Evolutionary conservation across 1,284 basidiomycete genomes (phyloP).

Genomic region (Marasmius tenuissimus): DNA sequence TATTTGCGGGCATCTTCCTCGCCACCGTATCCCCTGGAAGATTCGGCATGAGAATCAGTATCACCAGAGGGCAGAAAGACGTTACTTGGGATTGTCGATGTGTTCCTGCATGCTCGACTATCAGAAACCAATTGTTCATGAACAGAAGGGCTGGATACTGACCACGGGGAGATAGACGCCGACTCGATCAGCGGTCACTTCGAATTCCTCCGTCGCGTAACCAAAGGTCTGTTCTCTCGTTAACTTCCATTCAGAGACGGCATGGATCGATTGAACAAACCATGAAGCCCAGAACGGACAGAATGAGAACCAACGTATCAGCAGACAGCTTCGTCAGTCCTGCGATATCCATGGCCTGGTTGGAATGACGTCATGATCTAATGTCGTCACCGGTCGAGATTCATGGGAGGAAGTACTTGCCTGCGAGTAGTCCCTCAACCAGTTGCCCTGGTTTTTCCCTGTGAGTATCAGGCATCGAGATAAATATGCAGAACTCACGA

Average conservation of each 20-base stretch:
- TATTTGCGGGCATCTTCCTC: slow-evolving; percentile 70
- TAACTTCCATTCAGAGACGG: too few relatives aligned
- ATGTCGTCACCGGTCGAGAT: background rate
- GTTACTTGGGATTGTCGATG: slow-evolving; percentile 72
- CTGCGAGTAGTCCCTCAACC: slow-evolving; percentile 65
- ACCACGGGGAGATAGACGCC: slow-evolving; percentile 78
- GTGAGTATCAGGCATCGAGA: background rate
- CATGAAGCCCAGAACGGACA: slow-evolving; percentile 72
- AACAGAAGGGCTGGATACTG: slow-evolving; percentile 19
- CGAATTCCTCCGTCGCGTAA: slow-evolving; percentile 74
- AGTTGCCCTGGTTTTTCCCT: slow-evolving; percentile 49
- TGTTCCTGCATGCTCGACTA: slow-evolving; percentile 55
- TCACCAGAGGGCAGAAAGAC: background rate
- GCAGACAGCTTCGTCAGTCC: slow-evolving; percentile 59
- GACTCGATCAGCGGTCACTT: slow-evolving; percentile 81
- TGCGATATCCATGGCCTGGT: slow-evolving; percentile 79
- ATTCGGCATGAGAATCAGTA: background rate
- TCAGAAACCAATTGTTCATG: background rate
- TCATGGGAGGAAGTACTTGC: slow-evolving; percentile 23
- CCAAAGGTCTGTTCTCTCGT: slow-evolving; percentile 53
- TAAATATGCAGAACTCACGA: slow-evolving; percentile 38
- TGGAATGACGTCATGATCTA: slow-evolving; percentile 15
- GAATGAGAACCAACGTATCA: slow-evolving; percentile 73
- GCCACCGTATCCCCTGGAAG: slow-evolving; percentile 66
- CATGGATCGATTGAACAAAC: slow-evolving; percentile 29